phyloP scores from a whole-genome alignment of 495 filamentous ascomycete species.

The Penicillium paradoxum region DNA sequence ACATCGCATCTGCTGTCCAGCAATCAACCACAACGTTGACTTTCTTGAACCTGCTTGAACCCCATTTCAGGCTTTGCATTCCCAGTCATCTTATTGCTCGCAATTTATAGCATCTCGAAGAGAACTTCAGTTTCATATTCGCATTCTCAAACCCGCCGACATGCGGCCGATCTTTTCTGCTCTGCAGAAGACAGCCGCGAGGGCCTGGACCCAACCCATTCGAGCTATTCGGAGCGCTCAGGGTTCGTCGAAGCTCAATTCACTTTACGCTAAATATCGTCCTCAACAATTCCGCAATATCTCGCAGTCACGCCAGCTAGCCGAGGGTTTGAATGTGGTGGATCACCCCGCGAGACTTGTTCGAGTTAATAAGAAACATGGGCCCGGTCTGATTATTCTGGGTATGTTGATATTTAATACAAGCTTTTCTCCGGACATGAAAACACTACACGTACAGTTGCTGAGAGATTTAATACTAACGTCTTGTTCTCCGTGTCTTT shows the following conservation, averaged over 20 bases:
- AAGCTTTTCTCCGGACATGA: neutral
- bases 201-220: conserved; percentile 18
- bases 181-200: conserved; percentile 23
- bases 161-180: conserved; percentile 35
- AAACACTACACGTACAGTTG: neutral
- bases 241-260: conserved; percentile 25
- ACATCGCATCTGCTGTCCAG: neutral
- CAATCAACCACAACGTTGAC: neutral
- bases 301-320: conserved; percentile 18
- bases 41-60: neutral
- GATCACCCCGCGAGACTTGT: conserved; percentile 80
- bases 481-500: neutral
- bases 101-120: neutral
- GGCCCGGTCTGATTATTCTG: conserved; percentile 75
- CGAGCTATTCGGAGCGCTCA: conserved; percentile 16
- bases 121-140: neutral
- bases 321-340: conserved; percentile 57
- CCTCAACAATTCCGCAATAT: conserved; percentile 34
- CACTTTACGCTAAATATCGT: conserved; percentile 36
- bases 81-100: neutral
- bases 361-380: conserved; percentile 66
- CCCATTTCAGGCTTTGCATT: neutral
- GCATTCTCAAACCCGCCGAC: neutral
- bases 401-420: conserved; percentile 41
- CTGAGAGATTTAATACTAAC: neutral